Evolutionary conservation across 495 filamentous ascomycete species (phyloP).

Genomic region (Trichoderma virens): DNA sequence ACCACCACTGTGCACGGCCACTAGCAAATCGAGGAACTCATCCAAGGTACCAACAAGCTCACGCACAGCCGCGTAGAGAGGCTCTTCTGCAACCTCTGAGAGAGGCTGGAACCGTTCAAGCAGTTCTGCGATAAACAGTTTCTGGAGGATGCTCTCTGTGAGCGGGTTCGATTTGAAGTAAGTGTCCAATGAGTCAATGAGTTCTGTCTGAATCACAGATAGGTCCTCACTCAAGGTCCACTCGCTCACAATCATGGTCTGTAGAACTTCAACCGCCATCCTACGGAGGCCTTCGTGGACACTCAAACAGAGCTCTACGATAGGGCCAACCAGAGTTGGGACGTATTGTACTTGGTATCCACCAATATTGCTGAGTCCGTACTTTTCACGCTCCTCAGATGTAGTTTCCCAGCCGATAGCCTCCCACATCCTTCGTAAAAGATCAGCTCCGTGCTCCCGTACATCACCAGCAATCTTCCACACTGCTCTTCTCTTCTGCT

Average conservation of each 20-base stretch:
- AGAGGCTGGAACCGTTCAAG: slow-evolving; percentile 71
- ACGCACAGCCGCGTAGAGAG: slow-evolving; percentile 67
- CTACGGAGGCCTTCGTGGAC: slow-evolving; percentile 86
- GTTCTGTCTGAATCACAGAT: slow-evolving; percentile 86
- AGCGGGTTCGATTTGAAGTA: slow-evolving; percentile 83
- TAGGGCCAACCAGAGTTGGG: slow-evolving; percentile 79
- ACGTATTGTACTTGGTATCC: slow-evolving; percentile 99
- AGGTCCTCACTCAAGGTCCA: slow-evolving; percentile 96
- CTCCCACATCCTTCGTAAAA: slow-evolving; percentile 82
- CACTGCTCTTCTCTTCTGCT: slow-evolving; percentile 90
- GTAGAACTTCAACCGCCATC: slow-evolving; percentile 86
- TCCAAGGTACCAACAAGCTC: slow-evolving; percentile 76
- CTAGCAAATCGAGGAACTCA: slow-evolving; percentile 82
- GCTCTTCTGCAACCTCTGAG: slow-evolving; percentile 56
- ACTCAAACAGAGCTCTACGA: slow-evolving; percentile 89
- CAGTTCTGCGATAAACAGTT: slow-evolving; percentile 84
- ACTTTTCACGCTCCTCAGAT: slow-evolving; percentile 61
- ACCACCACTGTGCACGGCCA: slow-evolving; percentile 74
- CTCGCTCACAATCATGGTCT: slow-evolving; percentile 97
- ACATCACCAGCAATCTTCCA: slow-evolving; percentile 99
- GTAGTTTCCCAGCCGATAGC: slow-evolving; percentile 95
- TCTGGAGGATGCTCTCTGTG: slow-evolving; percentile 83
- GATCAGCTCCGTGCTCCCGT: slow-evolving; percentile 77
- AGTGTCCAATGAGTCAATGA: slow-evolving; percentile 90
- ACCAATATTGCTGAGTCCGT: slow-evolving; percentile 76